phyloP scores from a whole-genome alignment of 768 basidiomycete species.

The Auricularia cornea region DNA sequence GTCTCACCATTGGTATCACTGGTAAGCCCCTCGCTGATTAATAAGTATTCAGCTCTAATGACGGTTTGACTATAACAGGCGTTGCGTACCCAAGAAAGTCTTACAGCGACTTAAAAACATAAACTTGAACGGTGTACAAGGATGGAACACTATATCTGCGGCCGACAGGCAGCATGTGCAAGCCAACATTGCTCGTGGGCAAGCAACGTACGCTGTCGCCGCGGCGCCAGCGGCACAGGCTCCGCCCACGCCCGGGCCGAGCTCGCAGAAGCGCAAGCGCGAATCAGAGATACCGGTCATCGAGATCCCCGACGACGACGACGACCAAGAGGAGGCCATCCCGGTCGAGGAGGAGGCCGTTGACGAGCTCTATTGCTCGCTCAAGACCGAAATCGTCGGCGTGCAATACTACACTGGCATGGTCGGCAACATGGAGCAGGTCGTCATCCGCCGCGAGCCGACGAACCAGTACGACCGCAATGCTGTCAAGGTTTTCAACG shows the following conservation, averaged over 20 bases:
- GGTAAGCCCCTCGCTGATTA: no score
- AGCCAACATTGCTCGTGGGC: no score
- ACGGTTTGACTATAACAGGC: no score
- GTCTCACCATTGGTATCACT: no score
- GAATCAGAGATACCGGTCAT: constrained; percentile 1
- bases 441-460: constrained; percentile 58
- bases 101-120: no score
- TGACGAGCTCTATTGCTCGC: constrained; percentile 62
- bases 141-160: no score
- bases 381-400: constrained; percentile 64
- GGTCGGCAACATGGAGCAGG: constrained; percentile 74
- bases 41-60: no score
- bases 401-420: constrained; percentile 79
- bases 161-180: no score
- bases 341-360: constrained; percentile 30
- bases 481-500: constrained; percentile 77
- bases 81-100: no score
- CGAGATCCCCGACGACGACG: constrained; percentile 29
- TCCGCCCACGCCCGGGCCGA: not conserved
- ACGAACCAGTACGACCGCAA: constrained; percentile 64
- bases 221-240: not conserved
- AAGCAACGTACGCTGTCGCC: no score
- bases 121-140: no score
- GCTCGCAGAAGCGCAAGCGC: not conserved
- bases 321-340: constrained; percentile 32